phyloP scores from a whole-genome alignment of 202 grass and related monocot species.

The Hordeum pubiflorum region DNA sequence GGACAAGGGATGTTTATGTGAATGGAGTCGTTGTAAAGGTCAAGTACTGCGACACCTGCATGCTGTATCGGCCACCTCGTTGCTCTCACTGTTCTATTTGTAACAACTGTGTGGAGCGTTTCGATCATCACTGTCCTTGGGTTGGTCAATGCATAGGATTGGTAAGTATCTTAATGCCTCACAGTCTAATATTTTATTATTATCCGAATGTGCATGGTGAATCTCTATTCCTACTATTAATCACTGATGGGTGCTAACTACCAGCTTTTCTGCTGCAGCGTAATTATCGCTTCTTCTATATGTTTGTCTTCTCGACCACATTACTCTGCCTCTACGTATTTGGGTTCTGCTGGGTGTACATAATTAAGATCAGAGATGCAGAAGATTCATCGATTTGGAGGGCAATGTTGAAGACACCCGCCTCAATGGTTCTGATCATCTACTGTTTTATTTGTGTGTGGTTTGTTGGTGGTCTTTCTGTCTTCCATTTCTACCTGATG shows the following conservation, averaged over 20 bases:
- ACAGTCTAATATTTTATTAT: background rate
- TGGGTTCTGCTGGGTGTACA: constrained; percentile 89
- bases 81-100: constrained; percentile 96
- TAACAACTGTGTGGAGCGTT: constrained; percentile 93
- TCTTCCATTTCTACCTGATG: constrained; percentile 95
- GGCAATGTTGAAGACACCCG: constrained; percentile 86
- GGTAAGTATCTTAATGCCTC: constrained; percentile 41
- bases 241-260: constrained; percentile 1
- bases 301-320: constrained; percentile 96
- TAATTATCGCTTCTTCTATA: constrained; percentile 98
- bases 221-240: background rate
- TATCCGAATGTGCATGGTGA: background rate
- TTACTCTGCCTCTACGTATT: constrained; percentile 88
- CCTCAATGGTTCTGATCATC: constrained; percentile 80
- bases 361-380: constrained; percentile 83
- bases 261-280: constrained; percentile 47
- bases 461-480: constrained; percentile 91
- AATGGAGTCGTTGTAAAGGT: constrained; percentile 78
- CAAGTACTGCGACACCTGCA: constrained; percentile 97
- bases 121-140: constrained; percentile 99
- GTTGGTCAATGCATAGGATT: constrained; percentile 95
- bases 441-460: constrained; percentile 91
- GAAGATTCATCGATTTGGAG: constrained; percentile 66
- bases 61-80: constrained; percentile 90
- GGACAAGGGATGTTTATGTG: constrained; percentile 69